phyloP scores from a whole-genome alignment of 2,329 filamentous ascomycete species.

The Biscogniauxia marginata region DNA sequence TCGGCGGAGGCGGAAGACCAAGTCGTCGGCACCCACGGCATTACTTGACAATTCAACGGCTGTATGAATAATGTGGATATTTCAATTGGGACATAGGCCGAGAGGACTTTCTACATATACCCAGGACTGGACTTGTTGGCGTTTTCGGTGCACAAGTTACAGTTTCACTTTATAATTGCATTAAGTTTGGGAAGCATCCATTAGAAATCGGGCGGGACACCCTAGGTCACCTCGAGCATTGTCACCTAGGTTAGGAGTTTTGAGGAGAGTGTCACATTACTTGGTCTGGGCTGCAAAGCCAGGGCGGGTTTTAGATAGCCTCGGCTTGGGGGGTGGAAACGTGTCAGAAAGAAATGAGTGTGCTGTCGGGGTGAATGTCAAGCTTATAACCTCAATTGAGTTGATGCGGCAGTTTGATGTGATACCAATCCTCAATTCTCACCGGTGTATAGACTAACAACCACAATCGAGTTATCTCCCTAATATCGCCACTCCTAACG shows the following conservation, averaged over 20 bases:
- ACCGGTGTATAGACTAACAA: background rate
- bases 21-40: slow-evolving; percentile 8
- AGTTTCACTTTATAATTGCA: slow-evolving; percentile 13
- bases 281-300: background rate
- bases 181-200: slow-evolving; percentile 15
- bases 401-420: background rate
- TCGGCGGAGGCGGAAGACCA: slow-evolving; percentile 24
- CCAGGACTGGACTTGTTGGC: slow-evolving; percentile 19
- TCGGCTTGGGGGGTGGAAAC: background rate
- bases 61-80: slow-evolving; percentile 12
- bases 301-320: background rate
- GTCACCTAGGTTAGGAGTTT: background rate
- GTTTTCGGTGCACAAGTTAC: slow-evolving; percentile 13
- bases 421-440: no score
- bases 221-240: slow-evolving; percentile 22
- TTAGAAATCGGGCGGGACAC: slow-evolving; percentile 6
- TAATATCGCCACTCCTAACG: slow-evolving; percentile 2
- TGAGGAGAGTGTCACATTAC: background rate
- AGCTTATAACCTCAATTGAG: background rate
- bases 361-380: background rate
- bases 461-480: background rate
- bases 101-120: slow-evolving; percentile 24
- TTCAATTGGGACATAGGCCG: slow-evolving; percentile 6
- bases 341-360: background rate
- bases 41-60: slow-evolving; percentile 9